A percentile compares a stretch with the other conserved stretches of the same genome.
phyloP scores from a whole-genome alignment of 2,329 filamentous ascomycete genomes.

The Polytolypa hystricis region DNA sequence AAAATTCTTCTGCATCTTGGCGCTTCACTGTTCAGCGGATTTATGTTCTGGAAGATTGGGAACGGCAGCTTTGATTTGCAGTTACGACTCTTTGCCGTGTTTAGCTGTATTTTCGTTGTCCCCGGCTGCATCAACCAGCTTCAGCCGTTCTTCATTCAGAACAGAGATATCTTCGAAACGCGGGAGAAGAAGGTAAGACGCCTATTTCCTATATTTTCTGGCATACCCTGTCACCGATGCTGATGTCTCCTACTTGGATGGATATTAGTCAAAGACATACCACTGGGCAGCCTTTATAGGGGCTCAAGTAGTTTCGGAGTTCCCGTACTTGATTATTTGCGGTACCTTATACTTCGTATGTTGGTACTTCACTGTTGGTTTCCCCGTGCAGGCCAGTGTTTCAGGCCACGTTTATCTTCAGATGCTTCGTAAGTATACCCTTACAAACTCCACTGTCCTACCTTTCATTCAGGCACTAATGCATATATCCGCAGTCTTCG shows the following conservation, averaged over 20 bases:
- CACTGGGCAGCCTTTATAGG: constrained; percentile 50
- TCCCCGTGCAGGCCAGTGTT: constrained; percentile 21
- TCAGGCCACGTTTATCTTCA: constrained; percentile 30
- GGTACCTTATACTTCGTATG: constrained; percentile 38
- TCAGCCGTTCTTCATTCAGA: constrained; percentile 48
- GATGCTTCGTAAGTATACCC: constrained; percentile 24
- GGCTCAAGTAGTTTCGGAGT: constrained; percentile 39
- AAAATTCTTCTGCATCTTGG: constrained; percentile 43
- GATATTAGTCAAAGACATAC: constrained; percentile 43
- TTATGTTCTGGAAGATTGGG: constrained; percentile 51
- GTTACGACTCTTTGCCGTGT: constrained; percentile 43
- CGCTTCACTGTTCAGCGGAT: constrained; percentile 49
- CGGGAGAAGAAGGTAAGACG: constrained; percentile 46
- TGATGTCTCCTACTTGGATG: too few species aligned
- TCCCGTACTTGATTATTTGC: constrained; percentile 37
- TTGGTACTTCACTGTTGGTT: constrained; percentile 50
- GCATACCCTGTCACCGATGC: not conserved
- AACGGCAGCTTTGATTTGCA: constrained; percentile 42
- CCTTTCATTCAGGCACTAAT: too few species aligned
- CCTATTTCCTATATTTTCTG: not conserved
- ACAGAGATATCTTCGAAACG: constrained; percentile 47
- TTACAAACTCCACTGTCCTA: too few species aligned
- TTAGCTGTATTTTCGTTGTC: constrained; percentile 48
- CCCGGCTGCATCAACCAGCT: constrained; percentile 45
- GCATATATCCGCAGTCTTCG: constrained; percentile 31